A percentile compares a stretch with the other conserved stretches of the same genome.
These are phyloP conservation scores for Carallia brachiata DNA, from an alignment of 345 rosid species.

Conservation along the genomic window DNA sequence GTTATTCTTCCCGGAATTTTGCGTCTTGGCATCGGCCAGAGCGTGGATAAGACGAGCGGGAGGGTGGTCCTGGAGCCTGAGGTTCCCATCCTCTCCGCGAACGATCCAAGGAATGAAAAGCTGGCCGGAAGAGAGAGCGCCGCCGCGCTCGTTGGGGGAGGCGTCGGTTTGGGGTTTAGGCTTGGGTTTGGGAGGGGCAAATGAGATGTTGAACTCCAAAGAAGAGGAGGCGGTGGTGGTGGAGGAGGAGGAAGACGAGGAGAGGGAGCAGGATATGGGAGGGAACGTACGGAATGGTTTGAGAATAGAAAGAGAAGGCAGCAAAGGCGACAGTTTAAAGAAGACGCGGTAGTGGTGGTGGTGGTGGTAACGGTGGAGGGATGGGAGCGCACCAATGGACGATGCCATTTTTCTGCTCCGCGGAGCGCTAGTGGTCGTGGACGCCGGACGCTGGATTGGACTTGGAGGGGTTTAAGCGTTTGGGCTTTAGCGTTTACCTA, in stretches of 20 bases:
- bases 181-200: constrained; percentile 71
- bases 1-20: constrained; percentile 46
- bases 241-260: constrained; percentile 32
- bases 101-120: constrained; percentile 88
- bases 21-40: constrained; percentile 66
- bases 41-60: constrained; percentile 57
- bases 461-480: too few relatives aligned
- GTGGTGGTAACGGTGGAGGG: constrained; percentile 19
- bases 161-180: constrained; percentile 30
- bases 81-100: constrained; percentile 85
- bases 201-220: constrained; percentile 69
- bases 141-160: constrained; percentile 1
- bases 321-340: too few relatives aligned
- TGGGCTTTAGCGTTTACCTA: too few relatives aligned
- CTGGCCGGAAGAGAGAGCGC: constrained; percentile 30
- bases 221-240: constrained; percentile 27
- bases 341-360: constrained; percentile 33
- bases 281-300: constrained; percentile 43
- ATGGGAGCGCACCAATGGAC: constrained; percentile 29
- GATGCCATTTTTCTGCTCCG: constrained; percentile 35
- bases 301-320: constrained; percentile 29
- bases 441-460: too few relatives aligned
- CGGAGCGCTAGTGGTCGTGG: too few relatives aligned
- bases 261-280: constrained; percentile 35
- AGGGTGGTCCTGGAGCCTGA: constrained; percentile 69